Percentiles rank a stretch among this genome's conserved stretches.
These are phyloP conservation scores for Geotrichum klebahnii DNA, from an alignment of 1,139 yeast species.

Conservation along the genomic window DNA sequence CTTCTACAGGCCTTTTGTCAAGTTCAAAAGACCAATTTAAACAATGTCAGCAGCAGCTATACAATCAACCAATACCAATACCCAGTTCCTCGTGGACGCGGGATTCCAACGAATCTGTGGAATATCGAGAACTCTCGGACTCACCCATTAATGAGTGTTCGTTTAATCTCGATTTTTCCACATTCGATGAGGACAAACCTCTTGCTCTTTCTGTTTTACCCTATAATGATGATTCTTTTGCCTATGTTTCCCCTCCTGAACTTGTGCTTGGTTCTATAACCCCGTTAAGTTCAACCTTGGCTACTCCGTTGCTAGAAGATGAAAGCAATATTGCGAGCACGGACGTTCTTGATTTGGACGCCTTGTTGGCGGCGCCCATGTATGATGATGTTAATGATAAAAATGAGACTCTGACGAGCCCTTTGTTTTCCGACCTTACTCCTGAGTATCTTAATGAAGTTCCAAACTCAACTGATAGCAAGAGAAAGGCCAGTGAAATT, in stretches of 20 bases:
- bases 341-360: not conserved
- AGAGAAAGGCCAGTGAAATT: too few species aligned
- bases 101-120: not conserved
- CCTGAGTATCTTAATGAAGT: too few species aligned
- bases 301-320: not conserved
- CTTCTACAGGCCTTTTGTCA: not conserved
- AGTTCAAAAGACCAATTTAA: too few species aligned
- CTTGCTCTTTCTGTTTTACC: not conserved
- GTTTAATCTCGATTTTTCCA: too few species aligned
- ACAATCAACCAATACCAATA: not conserved
- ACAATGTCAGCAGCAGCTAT: too few species aligned
- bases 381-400: not conserved
- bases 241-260: not conserved
- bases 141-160: too few species aligned
- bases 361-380: constrained; percentile 1
- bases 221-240: not conserved
- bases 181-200: too few species aligned
- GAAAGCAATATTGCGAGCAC: not conserved
- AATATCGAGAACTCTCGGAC: not conserved
- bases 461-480: too few species aligned
- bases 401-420: too few species aligned
- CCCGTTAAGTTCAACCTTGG: not conserved
- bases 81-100: too few species aligned
- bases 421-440: not conserved
- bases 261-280: not conserved